Evolutionary conservation across 208 protist genomes (phyloP).

Genomic region (Zelonia costaricensis): DNA sequence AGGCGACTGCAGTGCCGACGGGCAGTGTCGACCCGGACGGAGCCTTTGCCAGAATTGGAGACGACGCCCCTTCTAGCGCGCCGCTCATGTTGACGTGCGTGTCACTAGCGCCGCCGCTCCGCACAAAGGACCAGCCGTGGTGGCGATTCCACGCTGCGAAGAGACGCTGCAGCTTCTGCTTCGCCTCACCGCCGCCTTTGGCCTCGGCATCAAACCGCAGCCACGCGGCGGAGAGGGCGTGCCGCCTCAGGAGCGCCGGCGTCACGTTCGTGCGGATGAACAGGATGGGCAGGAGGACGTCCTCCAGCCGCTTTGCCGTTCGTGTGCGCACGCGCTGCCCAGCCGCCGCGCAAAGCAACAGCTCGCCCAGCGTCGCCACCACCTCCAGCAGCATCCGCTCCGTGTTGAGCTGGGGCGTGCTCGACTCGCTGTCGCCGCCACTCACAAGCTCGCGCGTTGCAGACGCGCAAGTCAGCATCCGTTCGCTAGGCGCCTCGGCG

Average conservation of each 20-base stretch:
- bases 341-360: slow-evolving; percentile 12
- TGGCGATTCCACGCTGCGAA: slow-evolving; percentile 23
- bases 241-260: slow-evolving; percentile 18
- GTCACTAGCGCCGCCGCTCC: neutral
- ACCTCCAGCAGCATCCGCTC: slow-evolving; percentile 28
- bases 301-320: slow-evolving; percentile 24
- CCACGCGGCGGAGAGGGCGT: slow-evolving; percentile 18
- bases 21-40: no score
- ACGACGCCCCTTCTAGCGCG: no score
- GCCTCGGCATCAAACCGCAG: slow-evolving; percentile 6
- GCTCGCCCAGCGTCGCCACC: slow-evolving; percentile 18
- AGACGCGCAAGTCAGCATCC: neutral
- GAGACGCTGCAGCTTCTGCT: slow-evolving; percentile 7
- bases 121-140: slow-evolving; percentile 35
- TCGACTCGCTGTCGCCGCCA: neutral
- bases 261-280: slow-evolving; percentile 37
- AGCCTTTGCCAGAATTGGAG: no score
- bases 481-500: neutral
- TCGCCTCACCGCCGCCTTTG: neutral
- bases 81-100: neutral
- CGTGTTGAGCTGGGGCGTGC: slow-evolving; percentile 10
- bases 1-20: no score
- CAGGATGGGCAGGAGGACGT: slow-evolving; percentile 41
- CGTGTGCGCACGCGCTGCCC: slow-evolving; percentile 6
- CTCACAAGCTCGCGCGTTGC: neutral